Conservation (phyloP, 1,284 basidiomycete species). For the Grifola frondosa region DNA sequence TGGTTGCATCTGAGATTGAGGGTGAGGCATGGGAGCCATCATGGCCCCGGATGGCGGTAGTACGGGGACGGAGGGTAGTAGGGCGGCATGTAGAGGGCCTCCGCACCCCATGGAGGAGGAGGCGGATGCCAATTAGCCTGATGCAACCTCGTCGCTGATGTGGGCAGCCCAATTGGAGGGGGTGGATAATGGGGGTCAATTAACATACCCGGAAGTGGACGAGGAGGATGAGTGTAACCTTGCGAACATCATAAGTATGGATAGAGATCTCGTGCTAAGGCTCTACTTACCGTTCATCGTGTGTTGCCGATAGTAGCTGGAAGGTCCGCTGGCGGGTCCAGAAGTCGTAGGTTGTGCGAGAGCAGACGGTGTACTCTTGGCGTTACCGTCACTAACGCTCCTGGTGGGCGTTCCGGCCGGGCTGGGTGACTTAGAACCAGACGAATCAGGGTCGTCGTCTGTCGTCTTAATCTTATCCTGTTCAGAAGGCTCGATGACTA, state of each 20-base stretch:
- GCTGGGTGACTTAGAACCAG: constrained; percentile 48
- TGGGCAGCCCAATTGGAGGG: constrained; percentile 46
- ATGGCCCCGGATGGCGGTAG: constrained; percentile 42
- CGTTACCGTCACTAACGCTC: constrained; percentile 38
- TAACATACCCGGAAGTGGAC: constrained; percentile 29
- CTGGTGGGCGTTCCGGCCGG: constrained; percentile 48
- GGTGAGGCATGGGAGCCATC: constrained; percentile 30
- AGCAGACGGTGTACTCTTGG: constrained; percentile 30
- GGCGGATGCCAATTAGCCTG: constrained; percentile 36
- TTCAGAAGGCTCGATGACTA: constrained; percentile 56
- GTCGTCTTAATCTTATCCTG: constrained; percentile 26
- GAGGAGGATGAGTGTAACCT: constrained; percentile 23
- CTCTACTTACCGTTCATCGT: constrained; percentile 39
- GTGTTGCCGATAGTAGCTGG: constrained; percentile 65
- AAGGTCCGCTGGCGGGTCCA: constrained; percentile 38
- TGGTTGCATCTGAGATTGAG: constrained; percentile 24
- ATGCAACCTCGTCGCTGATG: constrained; percentile 49
- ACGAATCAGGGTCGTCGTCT: constrained; percentile 37
- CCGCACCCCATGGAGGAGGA: constrained; percentile 37
- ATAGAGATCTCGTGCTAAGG: background rate
- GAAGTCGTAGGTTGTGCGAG: constrained; percentile 27
- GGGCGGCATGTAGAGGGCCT: constrained; percentile 33
- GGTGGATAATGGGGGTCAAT: constrained; percentile 36
- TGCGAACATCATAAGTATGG: background rate
- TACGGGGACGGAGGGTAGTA: constrained; percentile 50